These are phyloP conservation scores for Picea glauca DNA, from an alignment of 75 land plant species.

Conservation along the genomic window DNA sequence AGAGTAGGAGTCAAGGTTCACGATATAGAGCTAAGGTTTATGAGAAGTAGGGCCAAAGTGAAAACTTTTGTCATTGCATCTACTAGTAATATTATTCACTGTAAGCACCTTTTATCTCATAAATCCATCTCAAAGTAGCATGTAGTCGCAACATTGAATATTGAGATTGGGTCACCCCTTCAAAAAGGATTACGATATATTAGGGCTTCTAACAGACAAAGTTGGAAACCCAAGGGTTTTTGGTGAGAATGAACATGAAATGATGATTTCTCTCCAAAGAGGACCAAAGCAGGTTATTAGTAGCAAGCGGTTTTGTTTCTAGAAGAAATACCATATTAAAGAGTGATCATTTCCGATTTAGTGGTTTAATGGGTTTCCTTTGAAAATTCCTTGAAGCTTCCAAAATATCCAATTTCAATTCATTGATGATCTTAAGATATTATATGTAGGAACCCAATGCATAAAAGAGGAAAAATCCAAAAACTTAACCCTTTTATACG, in stretches of 20 bases:
- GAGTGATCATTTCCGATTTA: constrained; percentile 80
- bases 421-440: too few relatives aligned
- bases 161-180: neutral
- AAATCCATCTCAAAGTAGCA: neutral
- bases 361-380: too few relatives aligned
- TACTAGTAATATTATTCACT: neutral
- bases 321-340: constrained; percentile 93
- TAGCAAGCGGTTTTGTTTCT: constrained; percentile 69
- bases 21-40: too few relatives aligned
- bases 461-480: too few relatives aligned
- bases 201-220: neutral
- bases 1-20: too few relatives aligned
- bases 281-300: constrained; percentile 81
- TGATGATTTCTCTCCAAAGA: constrained; percentile 38
- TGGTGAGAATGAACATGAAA: constrained; percentile 4
- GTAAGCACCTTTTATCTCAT: neutral
- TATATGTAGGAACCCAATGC: too few relatives aligned
- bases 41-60: too few relatives aligned
- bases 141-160: neutral
- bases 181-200: too few relatives aligned
- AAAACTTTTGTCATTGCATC: neutral
- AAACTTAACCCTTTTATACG: too few relatives aligned
- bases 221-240: neutral
- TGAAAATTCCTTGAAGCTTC: too few relatives aligned
- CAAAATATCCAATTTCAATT: too few relatives aligned